Evolutionary conservation across 2,329 filamentous ascomycete species (phyloP), one percentile per base, ranked within the genome.

Genomic region (Cercospora canescens): DNA sequence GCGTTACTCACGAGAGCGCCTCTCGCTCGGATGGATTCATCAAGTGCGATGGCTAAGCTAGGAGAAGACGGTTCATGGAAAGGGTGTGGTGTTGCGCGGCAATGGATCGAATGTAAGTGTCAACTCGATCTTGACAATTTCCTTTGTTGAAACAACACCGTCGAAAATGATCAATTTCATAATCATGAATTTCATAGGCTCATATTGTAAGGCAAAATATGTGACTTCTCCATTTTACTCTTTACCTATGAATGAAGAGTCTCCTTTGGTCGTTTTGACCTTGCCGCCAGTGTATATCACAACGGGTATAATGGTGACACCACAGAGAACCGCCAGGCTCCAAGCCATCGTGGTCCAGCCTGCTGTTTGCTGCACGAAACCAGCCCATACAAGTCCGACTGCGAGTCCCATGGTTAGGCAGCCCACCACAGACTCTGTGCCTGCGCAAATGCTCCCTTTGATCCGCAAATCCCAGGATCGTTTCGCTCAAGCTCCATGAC

Each of bases 341-440:
- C 62, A 64, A 21, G 41, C 50, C 35, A 60, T 35, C 30, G 56
- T 60, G 12, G 56, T 18, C 62, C 62, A 64, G 21, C 62, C 62
- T 8, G 62, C 54, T 37, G 41, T 28, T 37, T 21, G 24, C 34
- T 64, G 62, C 28, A 64, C 28, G 14, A 64, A 54, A n/a, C 62
- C 62, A 32, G 56, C 56, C 21, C 37, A 60, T 11, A 48, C 3
- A 11, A 48, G 12, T 16, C 41, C 41, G 21, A 16, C 24, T 5
- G 41, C 24, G 18, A 48, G 41, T 14, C 41, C 41, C 21, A 48
- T 18, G 5, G 41, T 48, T 48, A 48, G 9, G 41, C 11, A 8
- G 41, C 41, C 41, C 41, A 48, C 41, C 41, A 48, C 41, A 48
- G 24, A 21, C 41, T 21, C 11, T 48, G 41, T 24, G 41, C 41